Base-by-base conservation (phyloP, 2,329 filamentous ascomycete species). In the Hirsutella rhossiliensis region DNA sequence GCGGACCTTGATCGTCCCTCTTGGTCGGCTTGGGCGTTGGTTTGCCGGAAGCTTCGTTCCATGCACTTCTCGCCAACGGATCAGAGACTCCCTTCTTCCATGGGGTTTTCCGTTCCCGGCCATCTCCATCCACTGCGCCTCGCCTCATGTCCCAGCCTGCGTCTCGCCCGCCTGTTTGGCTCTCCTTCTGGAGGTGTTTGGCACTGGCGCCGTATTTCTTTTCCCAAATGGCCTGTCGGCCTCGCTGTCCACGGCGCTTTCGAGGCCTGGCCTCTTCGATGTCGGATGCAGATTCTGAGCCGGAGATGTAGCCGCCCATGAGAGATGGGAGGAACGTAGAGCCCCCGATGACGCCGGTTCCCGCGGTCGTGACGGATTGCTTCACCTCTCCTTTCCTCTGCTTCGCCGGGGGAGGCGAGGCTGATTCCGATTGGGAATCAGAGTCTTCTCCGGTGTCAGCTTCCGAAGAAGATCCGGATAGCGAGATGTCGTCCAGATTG, bases 241-340 rank as follows among this genome's bases (percentile, higher is more conserved):
- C 84, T 38, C 80, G 75, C 63, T 94, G 86, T 4, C 86, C 86
- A 19, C 84, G 73, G 54, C 90, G 89, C 63, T 88, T 89, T 53
- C 78, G 77, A 0, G 71, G 63, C 1, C 68, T 69, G 6, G 74
- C 75, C 2, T 71, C 61, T 43, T 87, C 84, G 19, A 85, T 66
- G 49, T 84, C 81, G 0, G 81, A 84, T 7, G 75, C 76, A 0
- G 74, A 78, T 52, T 86, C 84, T 9, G 81, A 85, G 40, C 83
- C 84, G 2, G 84, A 87, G 54, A 86, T 75, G 64, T 90, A 94
- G 45, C 84, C 84, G 18, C 80, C 82, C 73, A 87, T 86, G 15
- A 92, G 73, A 1, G 80, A 79, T 0, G 86, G 86, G 2, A 92
- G 66, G 57, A 88, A 87, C 0, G 76, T 76, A 0, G 83, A 76